Evolutionary conservation across 2,329 filamentous ascomycete genomes (phyloP).

Genomic region (Cytospora piceae): DNA sequence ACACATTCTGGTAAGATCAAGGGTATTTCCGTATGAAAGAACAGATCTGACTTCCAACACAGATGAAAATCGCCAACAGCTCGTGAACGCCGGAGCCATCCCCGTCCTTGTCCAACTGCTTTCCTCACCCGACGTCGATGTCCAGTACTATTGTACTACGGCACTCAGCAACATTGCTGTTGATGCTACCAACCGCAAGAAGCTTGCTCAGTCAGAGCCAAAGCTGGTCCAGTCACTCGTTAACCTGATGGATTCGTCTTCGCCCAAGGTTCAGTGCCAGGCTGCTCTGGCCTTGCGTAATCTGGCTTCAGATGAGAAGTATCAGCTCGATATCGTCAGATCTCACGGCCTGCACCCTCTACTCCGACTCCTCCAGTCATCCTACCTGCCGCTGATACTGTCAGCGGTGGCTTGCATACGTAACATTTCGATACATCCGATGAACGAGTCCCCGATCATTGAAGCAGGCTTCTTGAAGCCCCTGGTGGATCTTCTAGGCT

Average conservation of each 20-base stretch:
- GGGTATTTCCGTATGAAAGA: constrained; percentile 23
- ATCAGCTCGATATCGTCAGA: constrained; percentile 95
- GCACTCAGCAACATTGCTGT: constrained; percentile 98
- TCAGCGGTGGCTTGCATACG: constrained; percentile 97
- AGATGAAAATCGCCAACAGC: constrained; percentile 98
- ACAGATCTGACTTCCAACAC: constrained; percentile 34
- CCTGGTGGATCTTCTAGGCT: constrained; percentile 88
- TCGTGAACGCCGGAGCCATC: constrained; percentile 97
- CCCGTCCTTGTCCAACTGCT: constrained; percentile 95
- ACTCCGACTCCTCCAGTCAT: constrained; percentile 88
- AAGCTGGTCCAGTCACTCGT: constrained; percentile 93
- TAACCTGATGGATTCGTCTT: constrained; percentile 95
- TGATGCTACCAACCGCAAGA: constrained; percentile 86
- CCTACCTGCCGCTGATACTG: constrained; percentile 92
- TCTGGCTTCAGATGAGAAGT: constrained; percentile 96
- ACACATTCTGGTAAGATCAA: constrained; percentile 83
- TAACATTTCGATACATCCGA: constrained; percentile 97
- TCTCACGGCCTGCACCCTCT: constrained; percentile 84
- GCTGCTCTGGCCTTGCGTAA: constrained; percentile 93
- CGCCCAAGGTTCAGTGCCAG: constrained; percentile 97
- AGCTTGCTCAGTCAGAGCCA: constrained; percentile 86
- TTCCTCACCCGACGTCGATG: constrained; percentile 90
- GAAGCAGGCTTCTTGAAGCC: constrained; percentile 95
- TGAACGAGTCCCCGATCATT: constrained; percentile 98
- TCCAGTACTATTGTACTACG: constrained; percentile 99